These are phyloP conservation scores for Blastobotrys terrestris DNA, from an alignment of 805 yeast species.

Conservation along the genomic window DNA sequence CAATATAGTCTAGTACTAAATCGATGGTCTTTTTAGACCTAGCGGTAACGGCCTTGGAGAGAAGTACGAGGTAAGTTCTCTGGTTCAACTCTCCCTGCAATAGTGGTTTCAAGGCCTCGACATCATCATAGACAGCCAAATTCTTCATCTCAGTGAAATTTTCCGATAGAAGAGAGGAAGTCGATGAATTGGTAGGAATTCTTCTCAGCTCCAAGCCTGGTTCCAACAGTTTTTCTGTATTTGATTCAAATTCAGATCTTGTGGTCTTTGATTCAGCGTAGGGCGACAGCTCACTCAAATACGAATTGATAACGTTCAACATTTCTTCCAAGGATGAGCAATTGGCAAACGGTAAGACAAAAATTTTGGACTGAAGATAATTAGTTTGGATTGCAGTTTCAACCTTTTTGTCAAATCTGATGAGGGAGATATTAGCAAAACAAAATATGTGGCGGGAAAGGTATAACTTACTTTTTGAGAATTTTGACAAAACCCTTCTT, in stretches of 20 bases:
- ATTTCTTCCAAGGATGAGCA: constrained; percentile 53
- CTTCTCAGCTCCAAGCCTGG: constrained; percentile 6
- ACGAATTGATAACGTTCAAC: constrained; percentile 33
- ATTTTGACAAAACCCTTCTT: constrained; percentile 86
- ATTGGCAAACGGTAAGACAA: constrained; percentile 72
- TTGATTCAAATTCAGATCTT: not conserved
- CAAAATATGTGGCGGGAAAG: too few relatives aligned
- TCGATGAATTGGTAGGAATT: constrained; percentile 4
- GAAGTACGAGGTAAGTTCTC: constrained; percentile 43
- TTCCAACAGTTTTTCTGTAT: constrained; percentile 12
- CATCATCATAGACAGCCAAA: constrained; percentile 39
- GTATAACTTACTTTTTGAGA: constrained; percentile 57
- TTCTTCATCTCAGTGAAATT: constrained; percentile 13
- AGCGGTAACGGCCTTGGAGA: constrained; percentile 59
- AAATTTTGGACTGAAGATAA: constrained; percentile 61
- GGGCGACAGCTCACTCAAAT: constrained; percentile 26
- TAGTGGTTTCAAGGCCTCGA: constrained; percentile 37
- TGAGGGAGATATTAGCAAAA: too few relatives aligned
- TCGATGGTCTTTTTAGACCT: constrained; percentile 54
- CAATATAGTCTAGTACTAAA: constrained; percentile 44
- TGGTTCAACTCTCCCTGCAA: constrained; percentile 43
- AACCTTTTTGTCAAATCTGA: constrained; percentile 68
- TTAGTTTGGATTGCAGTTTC: constrained; percentile 51
- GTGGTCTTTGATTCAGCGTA: constrained; percentile 8
- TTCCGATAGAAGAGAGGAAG: constrained; percentile 7